Evolutionary conservation across 352 stramenopile species (phyloP), one percentile per base, ranked within the genome.

Genomic region (Phytophthora constricta): DNA sequence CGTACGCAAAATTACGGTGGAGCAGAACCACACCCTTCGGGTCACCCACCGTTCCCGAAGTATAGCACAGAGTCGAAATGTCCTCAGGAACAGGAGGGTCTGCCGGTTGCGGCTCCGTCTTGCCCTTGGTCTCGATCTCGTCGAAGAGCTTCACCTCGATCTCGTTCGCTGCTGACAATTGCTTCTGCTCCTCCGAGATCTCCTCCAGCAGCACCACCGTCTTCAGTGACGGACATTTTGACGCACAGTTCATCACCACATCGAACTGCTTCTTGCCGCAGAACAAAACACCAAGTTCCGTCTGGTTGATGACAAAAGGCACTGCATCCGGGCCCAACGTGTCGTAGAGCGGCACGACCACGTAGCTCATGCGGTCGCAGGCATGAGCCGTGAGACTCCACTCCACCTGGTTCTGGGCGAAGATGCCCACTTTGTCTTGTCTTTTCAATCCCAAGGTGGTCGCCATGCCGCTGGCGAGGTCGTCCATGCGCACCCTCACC

Each of bases 11-110:
- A 58, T 86, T 91, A 37, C 62, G 56, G 68, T 99, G 96, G 13
- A 84, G 93, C 14, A 99, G 74, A 20, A 99, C 80, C 26, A 92
- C 96, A n/a, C 95, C 96, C 73, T 98, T 98, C 31, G 96, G 95
- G 74, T 96, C 80, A 7, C 95, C 95, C 19, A 94, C 98, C 9
- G 96, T 98, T 10, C 95, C 96, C 17, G 80, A 97, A 2, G 93
- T 98, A 76, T 97, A 98, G 77, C 84, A 97, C 45, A 98, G 79
- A n/a, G 95, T 98, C 19, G 90, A 89, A 17, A 98, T 55, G 73
- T 98, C 95, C 0, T 67, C 56, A 13, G 76, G 70, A 1, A 55
- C 52, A 5, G 82, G 76, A 3, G 76, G 80, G 27, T 77, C 74
- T 16, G 49, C 64, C 23, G 62, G 62, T 17, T 71, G 26, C 26